Evolutionary conservation across 768 basidiomycete species (phyloP).

Genomic region (Mycena kentingensis): DNA sequence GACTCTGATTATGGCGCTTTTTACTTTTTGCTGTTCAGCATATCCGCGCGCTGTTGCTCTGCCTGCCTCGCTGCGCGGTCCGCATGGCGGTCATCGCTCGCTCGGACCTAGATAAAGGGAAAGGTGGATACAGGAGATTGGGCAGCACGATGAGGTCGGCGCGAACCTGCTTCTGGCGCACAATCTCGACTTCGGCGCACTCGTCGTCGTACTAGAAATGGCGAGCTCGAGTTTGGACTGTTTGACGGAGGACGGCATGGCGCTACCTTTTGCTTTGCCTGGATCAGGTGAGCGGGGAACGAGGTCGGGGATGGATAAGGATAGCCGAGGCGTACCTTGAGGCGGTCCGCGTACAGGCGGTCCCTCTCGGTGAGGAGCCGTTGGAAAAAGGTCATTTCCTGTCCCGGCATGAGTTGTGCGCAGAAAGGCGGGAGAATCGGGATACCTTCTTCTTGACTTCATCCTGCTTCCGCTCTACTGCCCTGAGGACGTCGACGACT

Average conservation of each 20-base stretch:
- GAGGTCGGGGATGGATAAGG: constrained; percentile 10
- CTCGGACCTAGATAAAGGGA: constrained; percentile 50
- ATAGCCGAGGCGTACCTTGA: constrained; percentile 71
- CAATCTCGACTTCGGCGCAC: constrained; percentile 69
- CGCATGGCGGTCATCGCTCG: constrained; percentile 73
- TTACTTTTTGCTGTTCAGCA: constrained; percentile 83
- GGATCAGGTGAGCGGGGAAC: constrained; percentile 15
- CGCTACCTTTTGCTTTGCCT: constrained; percentile 68
- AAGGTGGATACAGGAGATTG: constrained; percentile 11
- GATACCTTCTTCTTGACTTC: constrained; percentile 68
- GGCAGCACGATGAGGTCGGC: constrained; percentile 22
- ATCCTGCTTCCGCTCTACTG: constrained; percentile 62
- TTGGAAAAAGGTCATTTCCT: constrained; percentile 74
- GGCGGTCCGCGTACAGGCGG: constrained; percentile 62
- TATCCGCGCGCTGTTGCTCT: constrained; percentile 74
- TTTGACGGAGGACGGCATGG: neutral
- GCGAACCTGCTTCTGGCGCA: constrained; percentile 84
- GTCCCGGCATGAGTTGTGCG: constrained; percentile 10
- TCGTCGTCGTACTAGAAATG: constrained; percentile 72
- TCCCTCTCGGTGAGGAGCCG: constrained; percentile 73
- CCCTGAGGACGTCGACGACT: constrained; percentile 64
- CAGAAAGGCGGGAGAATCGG: neutral
- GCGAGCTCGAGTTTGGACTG: constrained; percentile 15
- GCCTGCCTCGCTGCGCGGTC: constrained; percentile 72
- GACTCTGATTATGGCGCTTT: constrained; percentile 9